Base-by-base conservation (phyloP, 306 rosid genomes). In the Glycine tomentella region DNA sequence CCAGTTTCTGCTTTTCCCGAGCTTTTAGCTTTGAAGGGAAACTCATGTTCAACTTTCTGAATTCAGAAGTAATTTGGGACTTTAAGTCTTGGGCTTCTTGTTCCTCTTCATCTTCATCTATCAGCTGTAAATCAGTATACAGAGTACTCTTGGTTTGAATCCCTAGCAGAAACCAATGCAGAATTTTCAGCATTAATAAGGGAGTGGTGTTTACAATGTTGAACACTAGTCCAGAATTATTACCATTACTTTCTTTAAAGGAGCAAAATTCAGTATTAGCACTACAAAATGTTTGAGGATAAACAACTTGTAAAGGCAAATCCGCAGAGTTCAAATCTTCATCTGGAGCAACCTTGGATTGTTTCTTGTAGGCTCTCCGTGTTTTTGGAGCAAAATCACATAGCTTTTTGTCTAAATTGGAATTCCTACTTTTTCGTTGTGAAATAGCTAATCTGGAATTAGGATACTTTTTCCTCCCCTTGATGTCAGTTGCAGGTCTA, bases 341-440 rank as follows among this genome's bases (percentile, higher is more conserved):
- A 55, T 79, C 68, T 16, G 82, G 48, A 86, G 86, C 59, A 80
- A 82, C 81, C 74, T 80, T 71, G 72, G 79, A 34, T 61, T 68
- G 89, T 77, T 57, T 87, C 74, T 65, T 59, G 77, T 78, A 61
- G 79, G 53, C 81, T 70, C 89, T 84, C 40, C 9, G 81, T 45
- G 81, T 33, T 81, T 85, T 78, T 55, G 76, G 34, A 65, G 74
- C 49, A 77, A 87, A 70, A 52, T 88, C 92, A 46, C 89, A 68
- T 20, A 71, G 78, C 66, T 74, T 87, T 76, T 74, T 61, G 25
- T 88, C 90, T 62, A 78, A 61, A 81, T 80, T 86, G 84, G 78
- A 86, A 15, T 84, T 85, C 69, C 31, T 86, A 80, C 65, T 52
- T 62, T 84, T 81, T 33, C 31, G 74, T 56, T 77, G 71, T 31